Evolutionary conservation across 2,329 filamentous ascomycete genomes (phyloP), one percentile per base, ranked within the genome.

Genomic region (Clonostachys rosea): DNA sequence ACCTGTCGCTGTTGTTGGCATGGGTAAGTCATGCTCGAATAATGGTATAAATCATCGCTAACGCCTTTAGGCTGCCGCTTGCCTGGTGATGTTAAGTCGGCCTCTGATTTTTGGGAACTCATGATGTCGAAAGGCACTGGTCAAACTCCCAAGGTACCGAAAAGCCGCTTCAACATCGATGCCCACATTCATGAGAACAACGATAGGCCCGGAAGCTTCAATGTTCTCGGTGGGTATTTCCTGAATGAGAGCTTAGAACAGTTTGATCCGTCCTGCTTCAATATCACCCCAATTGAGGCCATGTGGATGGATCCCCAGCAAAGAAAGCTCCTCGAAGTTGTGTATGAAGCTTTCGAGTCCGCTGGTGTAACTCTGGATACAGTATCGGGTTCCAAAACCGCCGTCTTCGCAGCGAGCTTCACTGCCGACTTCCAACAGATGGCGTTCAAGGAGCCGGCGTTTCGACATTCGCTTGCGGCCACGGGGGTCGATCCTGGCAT

Each of bases 331-430:
- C 48, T 59, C 6, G 54, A 59, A 36, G 48, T 55, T 4, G 24
- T 64, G 2, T 71, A 68, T 42, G 69, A 73, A 47, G 64, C 68
- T 1, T 49, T 79, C 1, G 65, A 64, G 30, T 56, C 54, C 6
- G 48, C 48, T 17, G 48, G 46, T 14, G 44, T 48, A 11, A 42
- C 46, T 7, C 34, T 50, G 20, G 46, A 48, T 14, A 40, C 20
- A 13, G 14, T 48, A 13, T 13, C 42, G 3, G 48, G 42, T n/a
- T 50, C 46, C 20, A 13, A 10, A 34, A 47, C 24, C 5, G 14
- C 44, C 6, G 20, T 36, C 24, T 47, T 34, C 30, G 34, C 30
- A 6, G 45, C 42, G 16, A 44, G 20, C 34, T 49, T 47, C n/a
- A 30, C 24, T 10, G 24, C 24, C 24, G 24, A 30, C 24, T 30